phyloP scores from a whole-genome alignment of 2,329 filamentous ascomycete genomes.

The Aschersonia sp. region DNA sequence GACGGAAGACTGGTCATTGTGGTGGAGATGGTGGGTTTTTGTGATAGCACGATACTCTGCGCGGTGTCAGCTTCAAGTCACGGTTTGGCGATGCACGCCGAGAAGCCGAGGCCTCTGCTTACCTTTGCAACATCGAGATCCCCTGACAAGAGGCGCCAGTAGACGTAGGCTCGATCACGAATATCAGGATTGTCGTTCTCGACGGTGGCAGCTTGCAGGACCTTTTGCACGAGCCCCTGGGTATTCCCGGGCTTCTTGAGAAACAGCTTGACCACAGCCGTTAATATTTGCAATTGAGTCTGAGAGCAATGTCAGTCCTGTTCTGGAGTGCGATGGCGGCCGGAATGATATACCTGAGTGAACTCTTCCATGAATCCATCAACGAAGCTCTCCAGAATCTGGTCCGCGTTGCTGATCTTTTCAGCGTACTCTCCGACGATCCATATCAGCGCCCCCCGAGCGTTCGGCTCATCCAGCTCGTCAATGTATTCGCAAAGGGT shows the following conservation, averaged over 20 bases:
- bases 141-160: slow-evolving; percentile 90
- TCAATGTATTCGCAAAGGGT: slow-evolving; percentile 94
- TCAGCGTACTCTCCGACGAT: slow-evolving; percentile 98
- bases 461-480: slow-evolving; percentile 86
- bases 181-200: slow-evolving; percentile 98
- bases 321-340: background rate
- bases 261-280: slow-evolving; percentile 93
- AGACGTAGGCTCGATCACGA: slow-evolving; percentile 90
- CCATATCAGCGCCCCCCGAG: slow-evolving; percentile 87
- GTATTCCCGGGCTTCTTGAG: slow-evolving; percentile 90
- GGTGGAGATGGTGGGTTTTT: slow-evolving; percentile 85
- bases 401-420: slow-evolving; percentile 97
- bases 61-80: background rate
- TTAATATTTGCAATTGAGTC: slow-evolving; percentile 97
- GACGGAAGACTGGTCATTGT: slow-evolving; percentile 85
- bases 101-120: slow-evolving; percentile 5
- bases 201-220: slow-evolving; percentile 79
- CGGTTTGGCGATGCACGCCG: background rate
- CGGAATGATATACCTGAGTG: slow-evolving; percentile 49
- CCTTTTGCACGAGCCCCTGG: slow-evolving; percentile 83
- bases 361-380: slow-evolving; percentile 95
- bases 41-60: slow-evolving; percentile 75
- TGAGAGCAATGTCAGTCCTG: slow-evolving; percentile 19
- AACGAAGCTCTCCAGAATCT: slow-evolving; percentile 82
- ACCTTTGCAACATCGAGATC: slow-evolving; percentile 84